A percentile compares a stretch with the other conserved stretches of the same genome.
These are phyloP conservation scores for Geopyxis carbonaria DNA, from an alignment of 495 filamentous ascomycete species.

Conservation along the genomic window DNA sequence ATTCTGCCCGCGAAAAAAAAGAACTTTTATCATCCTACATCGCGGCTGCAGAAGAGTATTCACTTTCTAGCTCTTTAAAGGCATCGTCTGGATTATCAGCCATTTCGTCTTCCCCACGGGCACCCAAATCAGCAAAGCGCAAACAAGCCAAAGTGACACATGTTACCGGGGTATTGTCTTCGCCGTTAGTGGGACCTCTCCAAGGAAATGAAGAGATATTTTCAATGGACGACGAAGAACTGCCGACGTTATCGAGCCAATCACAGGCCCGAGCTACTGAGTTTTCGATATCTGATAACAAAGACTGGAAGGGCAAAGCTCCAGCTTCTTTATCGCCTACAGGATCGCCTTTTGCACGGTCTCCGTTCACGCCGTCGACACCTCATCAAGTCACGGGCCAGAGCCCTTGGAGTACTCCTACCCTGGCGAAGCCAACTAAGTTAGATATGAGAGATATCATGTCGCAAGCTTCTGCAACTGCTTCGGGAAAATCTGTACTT, in stretches of 20 bases:
- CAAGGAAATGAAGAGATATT: conserved; percentile 3
- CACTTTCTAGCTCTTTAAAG: conserved; percentile 1
- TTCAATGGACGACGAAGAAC: conserved; percentile 5
- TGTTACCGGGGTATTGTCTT: background rate
- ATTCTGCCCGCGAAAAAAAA: conserved; percentile 31
- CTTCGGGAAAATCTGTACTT: conserved; percentile 44
- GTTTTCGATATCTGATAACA: background rate
- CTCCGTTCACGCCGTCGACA: no score
- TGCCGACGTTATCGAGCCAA: background rate
- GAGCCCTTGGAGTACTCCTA: conserved; percentile 48
- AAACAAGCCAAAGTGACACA: background rate
- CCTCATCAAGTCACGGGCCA: conserved; percentile 8
- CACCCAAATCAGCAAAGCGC: background rate
- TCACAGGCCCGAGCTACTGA: background rate
- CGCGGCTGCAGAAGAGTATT: conserved; percentile 1
- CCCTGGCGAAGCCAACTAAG: conserved; percentile 39
- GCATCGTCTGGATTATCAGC: background rate
- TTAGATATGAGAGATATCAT: conserved; percentile 72
- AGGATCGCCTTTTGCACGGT: no score
- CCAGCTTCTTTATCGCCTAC: background rate
- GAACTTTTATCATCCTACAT: conserved; percentile 31
- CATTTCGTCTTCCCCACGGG: background rate
- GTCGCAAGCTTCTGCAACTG: conserved; percentile 45
- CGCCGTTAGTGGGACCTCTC: background rate
- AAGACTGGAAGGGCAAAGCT: background rate